Evolutionary conservation across 1,139 yeast species (phyloP).

Genomic region (Yamadazyma epiphylla): DNA sequence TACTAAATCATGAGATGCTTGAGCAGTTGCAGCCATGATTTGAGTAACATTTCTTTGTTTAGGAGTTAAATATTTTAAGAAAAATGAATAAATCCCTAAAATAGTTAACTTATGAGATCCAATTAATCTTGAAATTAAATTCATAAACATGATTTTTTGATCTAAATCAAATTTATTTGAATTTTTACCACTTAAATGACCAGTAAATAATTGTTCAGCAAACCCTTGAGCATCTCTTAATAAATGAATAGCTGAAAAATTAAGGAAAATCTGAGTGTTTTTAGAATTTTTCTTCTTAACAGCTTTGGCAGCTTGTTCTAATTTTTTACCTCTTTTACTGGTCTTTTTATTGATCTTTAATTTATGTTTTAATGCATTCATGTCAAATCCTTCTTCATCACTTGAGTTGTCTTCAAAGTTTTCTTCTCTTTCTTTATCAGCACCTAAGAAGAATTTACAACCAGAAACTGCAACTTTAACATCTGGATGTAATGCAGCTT

Average conservation of each 20-base stretch:
- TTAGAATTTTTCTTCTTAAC: constrained; percentile 56
- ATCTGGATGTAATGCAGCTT: constrained; percentile 86
- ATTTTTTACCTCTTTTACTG: constrained; percentile 71
- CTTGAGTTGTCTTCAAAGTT: constrained; percentile 66
- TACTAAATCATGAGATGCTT: constrained; percentile 91
- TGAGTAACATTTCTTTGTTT: constrained; percentile 93
- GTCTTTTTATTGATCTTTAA: constrained; percentile 81
- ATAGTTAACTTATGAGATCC: constrained; percentile 94
- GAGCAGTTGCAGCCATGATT: constrained; percentile 95
- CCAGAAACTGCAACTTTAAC: constrained; percentile 88
- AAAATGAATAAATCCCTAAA: constrained; percentile 82
- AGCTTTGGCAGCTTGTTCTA: constrained; percentile 67
- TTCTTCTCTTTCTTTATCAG: constrained; percentile 92
- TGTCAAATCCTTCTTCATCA: constrained; percentile 63
- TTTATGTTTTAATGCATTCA: constrained; percentile 70
- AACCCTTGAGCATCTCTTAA: constrained; percentile 97
- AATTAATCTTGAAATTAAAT: constrained; percentile 77
- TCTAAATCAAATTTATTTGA: constrained; percentile 72
- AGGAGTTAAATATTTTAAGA: constrained; percentile 87
- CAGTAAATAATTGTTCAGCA: constrained; percentile 76
- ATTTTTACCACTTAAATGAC: constrained; percentile 67
- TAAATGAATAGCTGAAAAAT: constrained; percentile 90
- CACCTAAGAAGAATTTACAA: constrained; percentile 86
- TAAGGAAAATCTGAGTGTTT: constrained; percentile 68
- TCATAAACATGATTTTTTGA: constrained; percentile 85